Base-by-base conservation (phyloP, 2,329 filamentous ascomycete species). In the Sporothrix dimorphospora region DNA sequence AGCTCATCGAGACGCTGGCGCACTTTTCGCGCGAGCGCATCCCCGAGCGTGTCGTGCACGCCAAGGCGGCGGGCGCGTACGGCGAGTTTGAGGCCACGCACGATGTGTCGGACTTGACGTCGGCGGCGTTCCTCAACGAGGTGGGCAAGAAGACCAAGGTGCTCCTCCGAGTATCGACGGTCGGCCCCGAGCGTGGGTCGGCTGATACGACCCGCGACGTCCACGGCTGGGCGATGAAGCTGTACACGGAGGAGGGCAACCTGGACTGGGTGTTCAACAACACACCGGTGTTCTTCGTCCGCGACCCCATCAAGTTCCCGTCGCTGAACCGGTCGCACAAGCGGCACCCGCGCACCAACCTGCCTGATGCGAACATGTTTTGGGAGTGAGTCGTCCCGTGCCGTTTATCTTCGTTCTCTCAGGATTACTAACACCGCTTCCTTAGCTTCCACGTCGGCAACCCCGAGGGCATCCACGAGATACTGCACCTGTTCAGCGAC, bases 131-230 rank as follows among this genome's bases (percentile, higher is more conserved):
- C 57, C 55, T 75, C 21, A 73, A 45, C 24, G 72, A 73, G 3
- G 42, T 72, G n/a, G 76, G 76, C 74, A 77, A 77, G 73, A 77
- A 84, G 71, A 93, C 91, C 1, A 89, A 85, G 0, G 82, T 92
- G 0, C 91, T 92, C 77, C 77, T 90, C 8, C 89, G 92, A 0
- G 94, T 94, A 79, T 94, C 91, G 0, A 94, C 92, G 0, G 92
- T 92, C 0, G 85, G 92, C 1, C 91, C 91, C 8, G 92, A 89
- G 77, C 86, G 89, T 69, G 92, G 92, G 9, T 92, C 90, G 68
- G 89, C 92, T 1, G 92, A 95, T 78, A 93, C 91, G 0, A 92
- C 93, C 0, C 88, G 92, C 14, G 92, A 94, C 83, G 90, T 93
- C 3, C 87, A 91, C 63, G 92, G 92, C 1, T 94, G 94, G 75